phyloP scores from a whole-genome alignment of 2,329 filamentous ascomycete species.

The Diaporthe velutina region DNA sequence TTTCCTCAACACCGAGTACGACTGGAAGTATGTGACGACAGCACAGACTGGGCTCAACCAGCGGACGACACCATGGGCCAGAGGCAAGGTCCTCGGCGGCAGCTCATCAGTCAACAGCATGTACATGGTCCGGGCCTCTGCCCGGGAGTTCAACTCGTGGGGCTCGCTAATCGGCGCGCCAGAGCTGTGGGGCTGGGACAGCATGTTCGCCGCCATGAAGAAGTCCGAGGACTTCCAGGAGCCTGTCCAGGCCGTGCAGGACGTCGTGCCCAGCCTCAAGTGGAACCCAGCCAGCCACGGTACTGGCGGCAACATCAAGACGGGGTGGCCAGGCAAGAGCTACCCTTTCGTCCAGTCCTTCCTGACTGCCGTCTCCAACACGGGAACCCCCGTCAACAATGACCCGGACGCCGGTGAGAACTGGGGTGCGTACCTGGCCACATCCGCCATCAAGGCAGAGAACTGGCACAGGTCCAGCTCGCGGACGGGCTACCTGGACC shows the following conservation, averaged over 20 bases:
- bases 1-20: slow-evolving; percentile 32
- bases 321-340: slow-evolving; percentile 17
- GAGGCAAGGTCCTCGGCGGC: slow-evolving; percentile 33
- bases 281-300: slow-evolving; percentile 31
- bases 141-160: slow-evolving; percentile 29
- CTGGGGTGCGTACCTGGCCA: slow-evolving; percentile 32
- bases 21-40: slow-evolving; percentile 31
- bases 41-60: slow-evolving; percentile 24
- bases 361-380: slow-evolving; percentile 2
- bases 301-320: slow-evolving; percentile 29
- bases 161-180: slow-evolving; percentile 27
- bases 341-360: slow-evolving; percentile 29
- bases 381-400: slow-evolving; percentile 7
- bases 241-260: slow-evolving; percentile 15
- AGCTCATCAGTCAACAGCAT: slow-evolving; percentile 34
- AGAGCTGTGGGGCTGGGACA: slow-evolving; percentile 29
- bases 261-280: slow-evolving; percentile 23
- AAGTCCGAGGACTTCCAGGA: slow-evolving; percentile 31
- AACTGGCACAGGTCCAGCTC: slow-evolving; percentile 34
- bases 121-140: slow-evolving; percentile 31
- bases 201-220: slow-evolving; percentile 33
- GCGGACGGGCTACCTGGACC: slow-evolving; percentile 29
- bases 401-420: slow-evolving; percentile 27
- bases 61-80: slow-evolving; percentile 26
- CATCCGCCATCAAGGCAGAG: slow-evolving; percentile 20